Evolutionary conservation across 257 asterid species (phyloP), one percentile per base, ranked within the genome.

Genomic region (Nicotiana tomentosiformis): DNA sequence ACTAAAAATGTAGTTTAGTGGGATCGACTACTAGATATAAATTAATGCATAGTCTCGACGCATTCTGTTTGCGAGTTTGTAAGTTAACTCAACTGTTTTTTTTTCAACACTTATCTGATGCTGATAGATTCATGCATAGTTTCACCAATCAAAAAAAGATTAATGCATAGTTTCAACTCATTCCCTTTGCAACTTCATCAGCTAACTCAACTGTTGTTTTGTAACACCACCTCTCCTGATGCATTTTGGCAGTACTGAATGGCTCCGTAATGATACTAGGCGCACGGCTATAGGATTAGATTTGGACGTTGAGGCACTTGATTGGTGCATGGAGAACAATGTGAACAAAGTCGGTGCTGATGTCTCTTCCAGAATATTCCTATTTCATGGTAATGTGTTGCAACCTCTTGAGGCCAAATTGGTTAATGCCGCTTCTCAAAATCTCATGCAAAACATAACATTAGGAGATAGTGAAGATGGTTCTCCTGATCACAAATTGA

Each of bases 231-330:
- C 74, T 26, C 37, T 49, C 61, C 81, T 77, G 72, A 30, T 87
- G 78, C 60, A 85, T 84, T 84, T 76, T 87, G 74, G 67, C 96
- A 96, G 98, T 80, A 90, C 91, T 7, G 98, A 94, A 65, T 96
- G 99, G 99, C 93, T 96, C 79, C 95, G 89, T 9, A 79, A 89
- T 78, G 98, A 96, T 85, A 91, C 98, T 64, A 91, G 98, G 84
- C 89, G 98, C 89, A 93, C 98, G 82, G 98, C 99, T 26, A 89
- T 96, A 37, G 99, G 98, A 87, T 83, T 96, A 89, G 98, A 96
- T 88, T 92, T 96, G 88, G 99, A 96, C 32, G 72, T 84, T 10
- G 99, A 94, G 78, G 97, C 99, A 43, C 96, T 96, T 55, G 81
- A 88, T 83, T 96, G 99, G 99, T 94, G 99, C 83, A 80, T 88